Evolutionary conservation across 164 flowering plant genomes (phyloP).

Genomic region (Chloranthus sessilifolius): DNA sequence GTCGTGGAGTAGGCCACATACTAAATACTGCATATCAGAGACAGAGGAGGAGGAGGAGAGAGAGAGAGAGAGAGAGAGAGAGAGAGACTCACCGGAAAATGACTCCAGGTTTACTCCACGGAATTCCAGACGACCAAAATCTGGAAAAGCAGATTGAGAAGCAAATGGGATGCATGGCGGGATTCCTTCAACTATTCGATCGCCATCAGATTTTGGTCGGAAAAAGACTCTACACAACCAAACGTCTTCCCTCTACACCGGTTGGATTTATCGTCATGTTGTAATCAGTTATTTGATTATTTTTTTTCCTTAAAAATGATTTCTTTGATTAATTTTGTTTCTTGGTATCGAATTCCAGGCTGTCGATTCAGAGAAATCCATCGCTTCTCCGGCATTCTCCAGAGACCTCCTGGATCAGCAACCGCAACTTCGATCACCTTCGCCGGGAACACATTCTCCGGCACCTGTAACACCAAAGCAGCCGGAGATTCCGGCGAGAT

Average conservation of each 20-base stretch:
- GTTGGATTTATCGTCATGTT: slow-evolving; percentile 7
- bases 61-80: slow-evolving; percentile 3
- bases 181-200: slow-evolving; percentile 82
- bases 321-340: neutral
- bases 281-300: neutral
- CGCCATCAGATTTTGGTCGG: slow-evolving; percentile 68
- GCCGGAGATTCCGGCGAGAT: slow-evolving; percentile 14
- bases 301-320: neutral
- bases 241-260: slow-evolving; percentile 50
- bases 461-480: slow-evolving; percentile 10
- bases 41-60: neutral
- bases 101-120: slow-evolving; percentile 37
- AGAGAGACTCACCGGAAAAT: slow-evolving; percentile 17
- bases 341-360: slow-evolving; percentile 23
- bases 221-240: slow-evolving; percentile 57
- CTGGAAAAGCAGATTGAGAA: slow-evolving; percentile 74
- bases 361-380: slow-evolving; percentile 30
- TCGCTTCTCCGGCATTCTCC: slow-evolving; percentile 30
- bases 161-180: slow-evolving; percentile 97
- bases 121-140: slow-evolving; percentile 33
- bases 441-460: slow-evolving; percentile 23
- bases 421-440: slow-evolving; percentile 8
- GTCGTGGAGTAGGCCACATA: slow-evolving; percentile 13
- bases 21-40: neutral
- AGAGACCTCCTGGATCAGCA: slow-evolving; percentile 14